phyloP scores from a whole-genome alignment of 768 basidiomycete species.

The Suillus ampliporus region DNA sequence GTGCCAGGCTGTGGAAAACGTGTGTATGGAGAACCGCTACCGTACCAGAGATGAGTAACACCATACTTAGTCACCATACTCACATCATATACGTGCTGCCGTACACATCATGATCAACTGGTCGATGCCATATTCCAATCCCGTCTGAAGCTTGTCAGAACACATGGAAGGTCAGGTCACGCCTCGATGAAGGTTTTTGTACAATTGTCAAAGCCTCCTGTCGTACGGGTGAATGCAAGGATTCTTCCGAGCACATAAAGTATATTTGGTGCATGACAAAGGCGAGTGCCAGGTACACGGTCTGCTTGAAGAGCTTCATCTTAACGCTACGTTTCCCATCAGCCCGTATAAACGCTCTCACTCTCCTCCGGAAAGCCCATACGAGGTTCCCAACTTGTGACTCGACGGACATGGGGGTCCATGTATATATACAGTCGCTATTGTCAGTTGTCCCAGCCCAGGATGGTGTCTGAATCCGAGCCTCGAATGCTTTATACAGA shows the following conservation, averaged over 20 bases:
- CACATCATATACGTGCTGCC: neutral
- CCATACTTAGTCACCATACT: too few species aligned
- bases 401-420: neutral
- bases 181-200: neutral
- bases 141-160: neutral
- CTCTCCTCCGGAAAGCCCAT: neutral
- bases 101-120: neutral
- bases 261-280: neutral
- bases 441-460: neutral
- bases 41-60: too few species aligned
- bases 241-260: neutral
- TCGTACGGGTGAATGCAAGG: neutral
- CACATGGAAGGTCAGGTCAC: neutral
- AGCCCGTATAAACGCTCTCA: neutral
- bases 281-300: neutral
- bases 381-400: neutral
- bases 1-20: neutral
- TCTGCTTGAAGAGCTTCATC: neutral
- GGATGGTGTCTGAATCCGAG: neutral
- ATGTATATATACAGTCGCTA: neutral
- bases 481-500: neutral
- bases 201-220: neutral
- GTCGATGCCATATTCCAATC: neutral
- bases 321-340: neutral
- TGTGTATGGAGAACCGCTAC: neutral